Evolutionary conservation across 495 filamentous ascomycete genomes (phyloP).

Genomic region (Hyaloscypha hepaticicola): DNA sequence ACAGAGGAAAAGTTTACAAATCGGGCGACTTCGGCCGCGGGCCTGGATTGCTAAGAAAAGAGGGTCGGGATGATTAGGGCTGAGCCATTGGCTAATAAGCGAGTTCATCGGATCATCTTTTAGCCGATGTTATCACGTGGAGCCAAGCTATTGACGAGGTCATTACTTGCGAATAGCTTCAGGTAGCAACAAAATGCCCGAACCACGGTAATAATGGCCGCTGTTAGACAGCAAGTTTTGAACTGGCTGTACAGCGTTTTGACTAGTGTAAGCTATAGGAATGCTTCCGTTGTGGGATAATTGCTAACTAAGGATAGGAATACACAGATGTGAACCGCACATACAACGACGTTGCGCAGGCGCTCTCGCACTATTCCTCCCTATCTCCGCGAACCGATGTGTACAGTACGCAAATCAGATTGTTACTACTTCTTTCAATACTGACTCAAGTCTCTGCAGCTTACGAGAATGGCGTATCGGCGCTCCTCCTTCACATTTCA

Average conservation of each 20-base stretch:
- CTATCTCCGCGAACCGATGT: constrained; percentile 92
- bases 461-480: constrained; percentile 83
- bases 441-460: constrained; percentile 49
- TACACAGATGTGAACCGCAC: constrained; percentile 89
- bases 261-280: constrained; percentile 60
- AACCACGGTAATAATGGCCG: constrained; percentile 52
- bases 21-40: constrained; percentile 16
- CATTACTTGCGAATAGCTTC: constrained; percentile 15
- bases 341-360: constrained; percentile 85
- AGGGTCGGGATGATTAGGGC: no score
- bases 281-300: background rate
- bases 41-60: background rate
- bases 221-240: constrained; percentile 82
- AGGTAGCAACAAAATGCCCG: constrained; percentile 16
- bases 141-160: constrained; percentile 3
- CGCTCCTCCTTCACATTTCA: constrained; percentile 80
- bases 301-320: constrained; percentile 56
- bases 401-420: constrained; percentile 62
- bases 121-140: constrained; percentile 1
- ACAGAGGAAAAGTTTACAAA: constrained; percentile 7
- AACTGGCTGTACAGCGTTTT: constrained; percentile 94
- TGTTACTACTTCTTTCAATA: background rate
- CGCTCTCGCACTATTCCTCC: constrained; percentile 77
- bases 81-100: background rate
- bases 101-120: constrained; percentile 4